Evolutionary conservation across 768 basidiomycete genomes (phyloP), one percentile per base, ranked within the genome.

Genomic region (Mycena capillaripes): DNA sequence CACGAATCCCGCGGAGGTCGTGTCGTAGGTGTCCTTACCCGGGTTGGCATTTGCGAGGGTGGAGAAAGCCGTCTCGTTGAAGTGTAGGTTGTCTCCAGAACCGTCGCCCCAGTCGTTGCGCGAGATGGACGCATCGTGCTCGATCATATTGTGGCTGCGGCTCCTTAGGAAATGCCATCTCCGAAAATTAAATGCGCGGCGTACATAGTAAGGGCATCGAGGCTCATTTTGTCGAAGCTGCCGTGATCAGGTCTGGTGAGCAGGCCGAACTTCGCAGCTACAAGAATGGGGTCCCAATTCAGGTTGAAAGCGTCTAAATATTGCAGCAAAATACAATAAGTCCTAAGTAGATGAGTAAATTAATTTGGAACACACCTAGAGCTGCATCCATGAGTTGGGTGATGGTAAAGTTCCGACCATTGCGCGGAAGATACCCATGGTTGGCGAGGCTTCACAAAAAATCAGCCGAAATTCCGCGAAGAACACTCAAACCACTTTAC

Each of bases 71-170:
- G 63, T 60, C 60, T 74, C 69, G 69, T 74, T 74, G 72, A 73
- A 73, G 25, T 71, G 55, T 25, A 42, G 4, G 60, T 71, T 74
- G 65, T 74, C 73, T 19, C 73, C 73, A 19, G 38, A 19, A 4
- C 56, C 65, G n/a, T 60, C 42, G 1, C 59, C 59, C 12, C 40
- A 61, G 69, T 74, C 73, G 23, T 56, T 50, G 40, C 73, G 69
- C 12, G 73, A 74, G 40, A 71, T 52, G 10, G 65, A 67, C n/a
- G 66, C 73, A 44, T 71, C 65, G 58, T 66, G 69, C 48, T 71
- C 73, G 46, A 74, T 50, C 27, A 65, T 40, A 23, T 58, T 70
- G 63, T 74, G 73, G 21, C 58, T 69, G 34, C 11, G 3, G 38
- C 38, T 38, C 38, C 11, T 38, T 16, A 38, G 38, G 2, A 16